Evolutionary conservation across 2,329 filamentous ascomycete genomes (phyloP).

Genomic region (Gnomoniopsis sp.): DNA sequence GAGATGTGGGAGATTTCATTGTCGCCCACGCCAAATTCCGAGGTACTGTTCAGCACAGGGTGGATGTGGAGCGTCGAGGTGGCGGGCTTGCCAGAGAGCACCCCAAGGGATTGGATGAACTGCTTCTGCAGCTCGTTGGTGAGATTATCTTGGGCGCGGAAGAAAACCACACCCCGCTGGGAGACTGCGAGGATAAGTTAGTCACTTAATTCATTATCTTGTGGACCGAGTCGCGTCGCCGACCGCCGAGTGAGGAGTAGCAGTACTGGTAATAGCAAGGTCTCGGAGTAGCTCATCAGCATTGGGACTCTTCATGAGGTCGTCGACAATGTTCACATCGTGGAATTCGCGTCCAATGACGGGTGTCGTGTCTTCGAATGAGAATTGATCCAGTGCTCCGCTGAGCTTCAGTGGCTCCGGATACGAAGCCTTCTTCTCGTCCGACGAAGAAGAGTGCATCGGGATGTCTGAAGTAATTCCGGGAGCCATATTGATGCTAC

Average conservation of each 20-base stretch:
- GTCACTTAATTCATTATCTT: neutral
- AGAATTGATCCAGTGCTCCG: slow-evolving; percentile 11
- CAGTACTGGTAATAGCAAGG: slow-evolving; percentile 15
- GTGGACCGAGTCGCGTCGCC: no score
- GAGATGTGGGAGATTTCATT: slow-evolving; percentile 43
- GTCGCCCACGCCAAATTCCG: slow-evolving; percentile 36
- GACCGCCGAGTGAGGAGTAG: neutral
- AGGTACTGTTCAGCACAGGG: slow-evolving; percentile 38
- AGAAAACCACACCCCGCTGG: slow-evolving; percentile 48
- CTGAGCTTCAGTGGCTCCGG: slow-evolving; percentile 13
- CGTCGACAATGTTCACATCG: slow-evolving; percentile 16
- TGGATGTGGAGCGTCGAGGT: slow-evolving; percentile 46
- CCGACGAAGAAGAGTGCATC: neutral
- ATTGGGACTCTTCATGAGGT: slow-evolving; percentile 11
- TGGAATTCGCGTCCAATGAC: slow-evolving; percentile 15
- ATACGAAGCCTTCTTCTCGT: slow-evolving; percentile 3
- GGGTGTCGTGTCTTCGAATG: slow-evolving; percentile 14
- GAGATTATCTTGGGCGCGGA: slow-evolving; percentile 42
- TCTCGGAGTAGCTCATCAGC: slow-evolving; percentile 13
- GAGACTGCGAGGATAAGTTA: slow-evolving; percentile 33
- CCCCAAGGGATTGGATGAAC: slow-evolving; percentile 43
- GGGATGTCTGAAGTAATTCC: slow-evolving; percentile 6
- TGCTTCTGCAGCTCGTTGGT: slow-evolving; percentile 44
- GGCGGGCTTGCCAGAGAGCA: slow-evolving; percentile 44
- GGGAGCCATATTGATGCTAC: slow-evolving; percentile 5